phyloP scores from a whole-genome alignment of 371 early-diverging fungal genomes.

The Choanephora cucurbitarum region DNA sequence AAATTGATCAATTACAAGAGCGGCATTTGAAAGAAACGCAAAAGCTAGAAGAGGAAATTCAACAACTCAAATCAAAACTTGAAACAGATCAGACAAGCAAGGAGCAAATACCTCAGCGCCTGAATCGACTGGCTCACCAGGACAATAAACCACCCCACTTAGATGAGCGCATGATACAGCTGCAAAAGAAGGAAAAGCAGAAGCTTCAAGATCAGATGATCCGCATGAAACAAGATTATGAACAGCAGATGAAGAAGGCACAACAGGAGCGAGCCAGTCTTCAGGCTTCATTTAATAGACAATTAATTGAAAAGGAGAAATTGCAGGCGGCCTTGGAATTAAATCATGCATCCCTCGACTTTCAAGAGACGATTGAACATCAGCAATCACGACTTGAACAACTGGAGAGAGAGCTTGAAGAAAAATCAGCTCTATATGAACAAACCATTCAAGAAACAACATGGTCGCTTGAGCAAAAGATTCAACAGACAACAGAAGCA shows the following conservation, averaged over 20 bases:
- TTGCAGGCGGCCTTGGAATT: background rate
- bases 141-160: background rate
- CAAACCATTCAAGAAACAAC: too few species aligned
- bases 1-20: background rate
- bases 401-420: background rate
- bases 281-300: background rate
- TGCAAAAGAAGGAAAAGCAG: background rate
- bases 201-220: background rate
- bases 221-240: background rate
- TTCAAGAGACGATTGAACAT: background rate
- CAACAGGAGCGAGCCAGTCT: background rate
- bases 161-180: background rate
- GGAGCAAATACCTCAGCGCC: background rate
- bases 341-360: background rate
- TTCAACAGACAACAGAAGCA: background rate
- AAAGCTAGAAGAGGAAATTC: background rate
- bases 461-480: background rate
- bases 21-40: background rate
- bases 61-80: constrained; percentile 4
- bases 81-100: background rate
- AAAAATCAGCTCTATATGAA: background rate
- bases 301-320: background rate
- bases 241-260: background rate
- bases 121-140: background rate
- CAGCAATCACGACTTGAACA: background rate